Evolutionary conservation across 306 rosid genomes (phyloP).

Genomic region (Spatholobus suberectus): DNA sequence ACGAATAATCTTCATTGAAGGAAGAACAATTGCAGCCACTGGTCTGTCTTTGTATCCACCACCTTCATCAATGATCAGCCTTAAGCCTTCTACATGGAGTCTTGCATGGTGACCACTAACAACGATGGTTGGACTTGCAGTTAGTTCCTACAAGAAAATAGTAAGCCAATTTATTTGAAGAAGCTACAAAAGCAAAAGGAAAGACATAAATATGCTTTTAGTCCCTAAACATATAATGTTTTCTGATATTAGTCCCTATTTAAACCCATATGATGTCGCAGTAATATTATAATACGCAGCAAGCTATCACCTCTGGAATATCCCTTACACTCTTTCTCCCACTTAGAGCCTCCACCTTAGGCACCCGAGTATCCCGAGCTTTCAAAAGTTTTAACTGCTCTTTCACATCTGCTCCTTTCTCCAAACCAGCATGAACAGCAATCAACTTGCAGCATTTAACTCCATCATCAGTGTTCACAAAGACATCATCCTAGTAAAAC

Average conservation of each 20-base stretch:
- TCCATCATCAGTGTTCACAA: constrained; percentile 65
- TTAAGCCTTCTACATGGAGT: constrained; percentile 72
- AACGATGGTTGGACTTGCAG: constrained; percentile 59
- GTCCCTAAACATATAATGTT: background rate
- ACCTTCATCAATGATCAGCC: constrained; percentile 84
- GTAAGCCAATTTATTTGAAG: background rate
- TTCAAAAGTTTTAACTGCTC: constrained; percentile 73
- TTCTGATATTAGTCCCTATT: background rate
- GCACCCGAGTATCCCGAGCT: constrained; percentile 69
- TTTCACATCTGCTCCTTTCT: constrained; percentile 64
- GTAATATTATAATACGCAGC: constrained; percentile 3
- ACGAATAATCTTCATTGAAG: constrained; percentile 73
- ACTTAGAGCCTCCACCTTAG: constrained; percentile 70
- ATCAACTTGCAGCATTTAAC: constrained; percentile 73
- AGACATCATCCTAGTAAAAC: constrained; percentile 72
- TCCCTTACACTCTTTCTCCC: constrained; percentile 83
- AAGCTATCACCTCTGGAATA: constrained; percentile 74
- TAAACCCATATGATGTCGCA: background rate
- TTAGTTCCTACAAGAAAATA: constrained; percentile 61
- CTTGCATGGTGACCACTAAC: constrained; percentile 94
- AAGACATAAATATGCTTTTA: background rate
- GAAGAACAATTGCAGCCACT: constrained; percentile 83
- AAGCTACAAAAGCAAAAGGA: background rate
- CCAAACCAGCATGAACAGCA: constrained; percentile 95
- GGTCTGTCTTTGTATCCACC: constrained; percentile 69